Evolutionary conservation across 768 basidiomycete species (phyloP).

Genomic region (Tylopilus cervinicoccineus): DNA sequence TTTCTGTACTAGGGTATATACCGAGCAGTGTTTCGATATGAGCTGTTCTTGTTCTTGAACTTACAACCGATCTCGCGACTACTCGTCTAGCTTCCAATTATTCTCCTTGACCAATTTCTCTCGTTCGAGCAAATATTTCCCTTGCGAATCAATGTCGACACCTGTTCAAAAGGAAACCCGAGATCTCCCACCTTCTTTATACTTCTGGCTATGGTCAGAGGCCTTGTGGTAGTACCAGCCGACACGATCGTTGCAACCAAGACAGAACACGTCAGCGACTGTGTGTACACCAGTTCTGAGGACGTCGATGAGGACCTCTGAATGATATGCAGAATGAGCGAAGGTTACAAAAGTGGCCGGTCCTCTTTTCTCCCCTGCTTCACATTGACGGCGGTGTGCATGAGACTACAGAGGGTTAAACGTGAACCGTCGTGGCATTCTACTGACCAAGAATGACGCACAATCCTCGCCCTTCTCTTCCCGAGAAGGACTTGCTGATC

Average conservation of each 20-base stretch:
- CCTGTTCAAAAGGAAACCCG: neutral
- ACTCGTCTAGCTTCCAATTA: conserved; percentile 63
- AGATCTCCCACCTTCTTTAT: conserved; percentile 68
- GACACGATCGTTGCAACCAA: conserved; percentile 73
- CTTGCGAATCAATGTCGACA: conserved; percentile 33
- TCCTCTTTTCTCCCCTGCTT: conserved; percentile 73
- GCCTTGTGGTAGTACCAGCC: conserved; percentile 87
- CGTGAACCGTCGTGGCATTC: neutral
- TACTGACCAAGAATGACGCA: conserved; percentile 34
- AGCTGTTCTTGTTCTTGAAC: too few relatives aligned
- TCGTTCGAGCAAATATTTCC: conserved; percentile 77
- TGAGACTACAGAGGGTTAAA: conserved; percentile 44
- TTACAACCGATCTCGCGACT: neutral
- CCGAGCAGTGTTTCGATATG: too few relatives aligned
- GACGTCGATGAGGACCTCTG: conserved; percentile 1
- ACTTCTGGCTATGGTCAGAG: conserved; percentile 71
- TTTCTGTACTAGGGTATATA: too few relatives aligned
- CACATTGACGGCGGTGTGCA: conserved; percentile 75
- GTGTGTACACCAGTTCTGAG: conserved; percentile 74
- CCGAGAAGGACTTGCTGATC: conserved; percentile 82
- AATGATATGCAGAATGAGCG: conserved; percentile 2
- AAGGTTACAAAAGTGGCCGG: conserved; percentile 59
- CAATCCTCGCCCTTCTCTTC: conserved; percentile 80
- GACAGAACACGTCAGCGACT: conserved; percentile 76
- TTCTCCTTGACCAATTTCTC: conserved; percentile 83